Evolutionary conservation across 2,329 filamentous ascomycete species (phyloP).

Genomic region (Monosporascus ibericus): DNA sequence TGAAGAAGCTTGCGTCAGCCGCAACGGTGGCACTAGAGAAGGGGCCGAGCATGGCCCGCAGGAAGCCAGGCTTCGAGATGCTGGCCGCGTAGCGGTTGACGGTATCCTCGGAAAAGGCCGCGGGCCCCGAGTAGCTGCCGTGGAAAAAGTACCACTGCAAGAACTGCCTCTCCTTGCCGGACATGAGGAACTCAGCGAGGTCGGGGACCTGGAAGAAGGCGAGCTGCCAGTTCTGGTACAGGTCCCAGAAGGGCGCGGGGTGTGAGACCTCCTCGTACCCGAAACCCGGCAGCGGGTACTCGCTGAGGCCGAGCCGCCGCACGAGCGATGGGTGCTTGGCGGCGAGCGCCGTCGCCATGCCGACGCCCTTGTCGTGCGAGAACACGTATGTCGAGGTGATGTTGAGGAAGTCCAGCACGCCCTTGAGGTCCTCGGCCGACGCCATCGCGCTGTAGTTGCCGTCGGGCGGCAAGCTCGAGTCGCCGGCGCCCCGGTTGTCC

Average conservation of each 20-base stretch:
- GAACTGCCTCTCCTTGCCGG: constrained; percentile 33
- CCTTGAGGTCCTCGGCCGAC: constrained; percentile 31
- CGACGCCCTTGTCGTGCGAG: constrained; percentile 39
- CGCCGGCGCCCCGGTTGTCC: constrained; percentile 35
- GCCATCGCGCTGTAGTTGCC: constrained; percentile 35
- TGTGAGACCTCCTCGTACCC: constrained; percentile 29
- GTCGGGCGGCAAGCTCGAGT: constrained; percentile 31
- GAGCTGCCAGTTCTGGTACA: constrained; percentile 36
- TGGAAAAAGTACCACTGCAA: constrained; percentile 42
- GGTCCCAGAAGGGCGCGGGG: constrained; percentile 28
- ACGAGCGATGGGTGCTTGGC: constrained; percentile 29
- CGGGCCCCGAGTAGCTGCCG: constrained; percentile 32
- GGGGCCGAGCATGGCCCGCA: constrained; percentile 32
- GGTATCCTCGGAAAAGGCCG: constrained; percentile 31
- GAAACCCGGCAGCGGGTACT: constrained; percentile 36
- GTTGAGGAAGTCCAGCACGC: constrained; percentile 36
- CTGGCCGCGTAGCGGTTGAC: constrained; percentile 31
- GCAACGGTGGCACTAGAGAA: constrained; percentile 27
- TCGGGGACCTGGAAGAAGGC: constrained; percentile 42
- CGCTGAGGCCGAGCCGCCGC: constrained; percentile 28
- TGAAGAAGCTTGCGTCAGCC: constrained; percentile 32
- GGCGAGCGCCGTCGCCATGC: constrained; percentile 34
- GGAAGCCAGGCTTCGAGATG: constrained; percentile 38
- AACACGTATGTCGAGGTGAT: constrained; percentile 36
- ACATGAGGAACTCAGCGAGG: constrained; percentile 39